A percentile compares a stretch with the other conserved stretches of the same genome.
Conservation (phyloP, 805 yeast species). For the Zygotorulaspora sp. region DNA sequence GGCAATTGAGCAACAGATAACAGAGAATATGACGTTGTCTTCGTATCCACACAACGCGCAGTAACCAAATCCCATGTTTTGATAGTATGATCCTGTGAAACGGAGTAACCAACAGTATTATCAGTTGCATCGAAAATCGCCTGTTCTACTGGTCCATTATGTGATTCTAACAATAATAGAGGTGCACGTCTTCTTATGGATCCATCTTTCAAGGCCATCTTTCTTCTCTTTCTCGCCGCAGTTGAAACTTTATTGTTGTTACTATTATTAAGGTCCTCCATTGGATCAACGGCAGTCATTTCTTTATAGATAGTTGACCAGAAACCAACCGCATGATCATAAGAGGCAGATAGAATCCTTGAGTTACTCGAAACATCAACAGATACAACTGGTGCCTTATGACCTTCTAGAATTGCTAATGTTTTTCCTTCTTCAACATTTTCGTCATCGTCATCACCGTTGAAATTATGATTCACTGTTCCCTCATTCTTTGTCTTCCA, state of each 20-base stretch:
- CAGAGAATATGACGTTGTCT: conserved; percentile 79
- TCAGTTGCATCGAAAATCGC: conserved; percentile 72
- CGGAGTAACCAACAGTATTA: conserved; percentile 82
- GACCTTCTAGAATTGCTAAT: conserved; percentile 83
- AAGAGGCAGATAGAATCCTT: conserved; percentile 77
- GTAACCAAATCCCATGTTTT: conserved; percentile 96
- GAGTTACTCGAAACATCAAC: conserved; percentile 56
- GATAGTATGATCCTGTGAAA: conserved; percentile 90
- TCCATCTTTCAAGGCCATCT: conserved; percentile 71
- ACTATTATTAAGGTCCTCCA: conserved; percentile 41
- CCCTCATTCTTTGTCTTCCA: conserved; percentile 65
- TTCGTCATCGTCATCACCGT: conserved; percentile 43
- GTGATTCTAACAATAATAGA: conserved; percentile 72
- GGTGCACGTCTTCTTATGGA: conserved; percentile 79
- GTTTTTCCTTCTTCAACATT: conserved; percentile 65
- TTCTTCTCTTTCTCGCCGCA: conserved; percentile 84
- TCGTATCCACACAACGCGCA: conserved; percentile 77
- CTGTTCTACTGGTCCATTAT: conserved; percentile 81
- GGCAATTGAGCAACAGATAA: conserved; percentile 69
- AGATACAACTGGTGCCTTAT: conserved; percentile 78
- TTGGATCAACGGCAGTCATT: conserved; percentile 59
- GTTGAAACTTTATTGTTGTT: conserved; percentile 50
- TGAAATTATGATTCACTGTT: conserved; percentile 6
- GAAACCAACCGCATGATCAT: conserved; percentile 72
- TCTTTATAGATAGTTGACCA: conserved; percentile 90